Evolutionary conservation across 2,329 filamentous ascomycete species (phyloP).

Genomic region (Aspergillus amoenus): DNA sequence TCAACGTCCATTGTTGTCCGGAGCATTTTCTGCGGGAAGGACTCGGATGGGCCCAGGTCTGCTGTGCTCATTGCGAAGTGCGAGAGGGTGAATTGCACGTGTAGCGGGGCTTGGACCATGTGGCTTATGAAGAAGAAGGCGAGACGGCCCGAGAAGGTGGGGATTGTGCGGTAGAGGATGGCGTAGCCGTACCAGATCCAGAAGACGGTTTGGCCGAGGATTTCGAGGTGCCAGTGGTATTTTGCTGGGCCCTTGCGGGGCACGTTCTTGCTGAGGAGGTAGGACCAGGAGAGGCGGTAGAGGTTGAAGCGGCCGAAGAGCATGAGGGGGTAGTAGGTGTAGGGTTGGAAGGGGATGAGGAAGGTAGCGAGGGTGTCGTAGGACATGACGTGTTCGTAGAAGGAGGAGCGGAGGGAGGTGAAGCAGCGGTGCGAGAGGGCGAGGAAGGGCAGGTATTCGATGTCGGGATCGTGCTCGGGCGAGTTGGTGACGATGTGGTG

Average conservation of each 20-base stretch:
- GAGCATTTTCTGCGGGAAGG: conserved; percentile 83
- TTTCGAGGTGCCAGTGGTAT: conserved; percentile 78
- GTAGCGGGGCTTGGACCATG: conserved; percentile 73
- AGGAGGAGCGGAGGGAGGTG: conserved; percentile 68
- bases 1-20: conserved; percentile 91
- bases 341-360: conserved; percentile 61
- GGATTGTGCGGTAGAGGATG: conserved; percentile 69
- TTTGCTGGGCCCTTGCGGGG: conserved; percentile 71
- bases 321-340: conserved; percentile 78
- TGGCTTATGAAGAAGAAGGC: conserved; percentile 76
- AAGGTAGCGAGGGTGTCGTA: background rate
- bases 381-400: conserved; percentile 59
- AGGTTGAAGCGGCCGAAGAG: conserved; percentile 82
- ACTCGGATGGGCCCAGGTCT: conserved; percentile 76
- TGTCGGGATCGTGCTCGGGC: conserved; percentile 92
- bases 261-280: conserved; percentile 66
- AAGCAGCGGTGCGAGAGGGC: conserved; percentile 84
- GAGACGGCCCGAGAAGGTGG: conserved; percentile 65
- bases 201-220: conserved; percentile 72
- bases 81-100: conserved; percentile 86
- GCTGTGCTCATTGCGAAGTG: conserved; percentile 91
- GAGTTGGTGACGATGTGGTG: conserved; percentile 95
- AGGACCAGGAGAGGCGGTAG: conserved; percentile 77
- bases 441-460: conserved; percentile 83
- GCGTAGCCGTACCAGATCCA: conserved; percentile 83